Conservation (phyloP, 2,329 filamentous ascomycete species). For the Aspergillus sp. region DNA sequence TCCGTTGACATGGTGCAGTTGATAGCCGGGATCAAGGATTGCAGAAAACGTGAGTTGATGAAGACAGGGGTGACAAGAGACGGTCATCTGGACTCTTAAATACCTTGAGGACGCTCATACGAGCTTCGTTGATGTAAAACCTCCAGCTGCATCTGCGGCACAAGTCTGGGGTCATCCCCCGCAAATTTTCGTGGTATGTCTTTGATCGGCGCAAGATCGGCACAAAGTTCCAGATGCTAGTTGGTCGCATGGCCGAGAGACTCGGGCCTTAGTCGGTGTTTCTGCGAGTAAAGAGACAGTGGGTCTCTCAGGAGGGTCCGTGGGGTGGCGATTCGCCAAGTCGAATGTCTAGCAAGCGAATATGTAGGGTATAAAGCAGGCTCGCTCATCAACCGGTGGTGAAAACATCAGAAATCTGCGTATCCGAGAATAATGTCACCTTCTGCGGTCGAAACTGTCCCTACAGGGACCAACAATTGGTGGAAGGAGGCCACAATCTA, state of each 20-base stretch:
- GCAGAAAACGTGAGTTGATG: neutral
- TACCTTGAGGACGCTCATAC: neutral
- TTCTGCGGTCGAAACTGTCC: conserved; percentile 19
- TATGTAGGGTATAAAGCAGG: neutral
- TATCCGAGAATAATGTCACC: conserved; percentile 22
- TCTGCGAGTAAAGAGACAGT: too few relatives aligned
- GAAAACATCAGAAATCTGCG: neutral
- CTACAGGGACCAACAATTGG: conserved; percentile 34
- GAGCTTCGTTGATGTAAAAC: neutral
- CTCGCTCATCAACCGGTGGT: neutral
- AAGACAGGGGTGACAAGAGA: neutral
- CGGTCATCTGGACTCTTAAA: neutral
- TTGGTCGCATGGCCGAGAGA: too few relatives aligned
- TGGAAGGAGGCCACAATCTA: conserved; percentile 45
- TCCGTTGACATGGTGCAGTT: neutral
- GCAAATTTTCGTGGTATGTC: neutral
- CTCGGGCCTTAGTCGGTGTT: too few relatives aligned
- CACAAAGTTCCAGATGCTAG: too few relatives aligned
- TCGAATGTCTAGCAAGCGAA: conserved; percentile 5
- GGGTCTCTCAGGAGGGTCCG: too few relatives aligned
- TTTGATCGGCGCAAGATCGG: neutral
- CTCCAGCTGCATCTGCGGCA: neutral
- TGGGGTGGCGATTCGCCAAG: neutral
- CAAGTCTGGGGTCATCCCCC: neutral
- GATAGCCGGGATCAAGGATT: neutral